These are phyloP conservation scores for Suzukiozyma palmioleophila DNA, from an alignment of 1,139 yeast species.

Conservation along the genomic window DNA sequence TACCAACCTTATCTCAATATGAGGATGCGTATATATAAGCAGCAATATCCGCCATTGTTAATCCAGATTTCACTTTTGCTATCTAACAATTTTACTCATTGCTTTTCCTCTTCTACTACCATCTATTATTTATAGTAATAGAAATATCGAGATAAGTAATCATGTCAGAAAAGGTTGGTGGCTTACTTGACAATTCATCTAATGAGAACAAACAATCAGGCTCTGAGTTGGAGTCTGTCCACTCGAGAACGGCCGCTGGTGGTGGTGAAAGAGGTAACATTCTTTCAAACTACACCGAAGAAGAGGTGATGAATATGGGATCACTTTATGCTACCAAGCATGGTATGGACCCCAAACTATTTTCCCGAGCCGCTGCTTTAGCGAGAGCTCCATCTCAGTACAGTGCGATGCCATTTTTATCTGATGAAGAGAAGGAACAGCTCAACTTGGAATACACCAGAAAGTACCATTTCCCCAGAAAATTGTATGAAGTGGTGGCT, in stretches of 20 bases:
- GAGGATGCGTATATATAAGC: too few relatives aligned
- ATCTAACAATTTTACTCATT: too few relatives aligned
- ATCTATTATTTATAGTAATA: too few relatives aligned
- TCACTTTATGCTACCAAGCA: constrained; percentile 60
- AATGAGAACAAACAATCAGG: neutral
- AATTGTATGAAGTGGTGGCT: constrained; percentile 58
- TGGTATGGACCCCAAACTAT: constrained; percentile 59
- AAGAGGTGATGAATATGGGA: constrained; percentile 69
- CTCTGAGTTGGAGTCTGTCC: constrained; percentile 21
- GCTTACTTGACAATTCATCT: neutral
- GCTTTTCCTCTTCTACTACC: too few relatives aligned
- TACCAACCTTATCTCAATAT: too few relatives aligned
- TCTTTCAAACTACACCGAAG: constrained; percentile 56
- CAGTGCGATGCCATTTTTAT: constrained; percentile 53
- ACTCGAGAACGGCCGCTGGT: constrained; percentile 19
- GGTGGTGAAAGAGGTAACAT: constrained; percentile 49
- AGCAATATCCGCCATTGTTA: too few relatives aligned
- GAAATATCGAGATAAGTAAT: neutral
- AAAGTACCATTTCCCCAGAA: constrained; percentile 60
- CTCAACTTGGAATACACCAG: constrained; percentile 57
- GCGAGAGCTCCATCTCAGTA: constrained; percentile 63
- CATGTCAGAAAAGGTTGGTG: neutral
- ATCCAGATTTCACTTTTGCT: too few relatives aligned
- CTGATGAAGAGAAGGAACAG: constrained; percentile 55
- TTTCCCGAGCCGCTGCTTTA: constrained; percentile 71